Evolutionary conservation across 164 flowering plant genomes (phyloP), one percentile per base, ranked within the genome.

Genomic region (Liquidambar formosana): DNA sequence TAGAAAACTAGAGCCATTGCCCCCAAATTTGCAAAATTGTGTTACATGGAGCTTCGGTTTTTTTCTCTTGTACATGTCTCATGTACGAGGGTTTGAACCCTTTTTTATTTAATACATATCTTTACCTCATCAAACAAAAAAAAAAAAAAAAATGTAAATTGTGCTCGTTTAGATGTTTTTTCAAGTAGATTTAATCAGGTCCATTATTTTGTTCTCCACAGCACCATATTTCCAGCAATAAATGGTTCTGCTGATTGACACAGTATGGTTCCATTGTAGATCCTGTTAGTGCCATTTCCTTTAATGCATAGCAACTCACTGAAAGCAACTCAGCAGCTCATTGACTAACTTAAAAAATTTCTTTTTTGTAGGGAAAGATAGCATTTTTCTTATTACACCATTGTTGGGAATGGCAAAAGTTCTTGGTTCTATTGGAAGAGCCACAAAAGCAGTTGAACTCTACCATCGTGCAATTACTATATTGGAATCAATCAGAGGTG

Each of bases 401-500:
- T 79, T 90, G 64, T 46, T 94, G 77, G 96, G 92, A 60, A 77
- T 87, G 78, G 97, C 91, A 52, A 92, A 87, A 78, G 86, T 70
- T 72, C 84, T 80, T 70, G 82, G 85, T 51, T 78, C 76, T 57
- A 57, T 64, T 66, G 81, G 89, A 68, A 86, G 76, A 81, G 74
- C 84, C 28, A 73, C 79, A 47, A 82, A 90, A 75, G 94, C 95
- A 33, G 69, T 84, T 51, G 89, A 86, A 56, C 61, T 56, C 61
- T 94, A 88, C 75, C 71, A 82, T 47, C 84, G 76, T 25, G 86
- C 81, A 28, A 72, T 94, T 70, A 62, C n/a, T 52, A 79, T 92
- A 49, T 66, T 90, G 76, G 97, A 94, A 78, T 71, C 64, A 16
- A 79, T 73, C 54, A 80, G 80, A 80, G 97, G 97, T 19, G 62